Percentiles rank a stretch among this genome's conserved stretches.
phyloP scores from a whole-genome alignment of 192 early-diverging fungal species.

The Coemansia sp. region DNA sequence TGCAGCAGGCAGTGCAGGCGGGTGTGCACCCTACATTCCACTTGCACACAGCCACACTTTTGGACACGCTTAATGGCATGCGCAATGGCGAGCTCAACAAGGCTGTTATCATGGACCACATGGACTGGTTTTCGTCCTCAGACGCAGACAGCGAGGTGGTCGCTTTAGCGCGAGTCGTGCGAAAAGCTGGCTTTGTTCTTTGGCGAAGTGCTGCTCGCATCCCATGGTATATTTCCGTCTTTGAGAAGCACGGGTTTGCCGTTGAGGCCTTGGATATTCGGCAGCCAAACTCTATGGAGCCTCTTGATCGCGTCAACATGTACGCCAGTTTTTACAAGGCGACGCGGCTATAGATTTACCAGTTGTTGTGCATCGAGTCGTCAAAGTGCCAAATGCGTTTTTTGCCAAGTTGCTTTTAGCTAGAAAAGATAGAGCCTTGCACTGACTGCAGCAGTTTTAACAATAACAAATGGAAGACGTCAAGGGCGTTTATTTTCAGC shows the following conservation, averaged over 20 bases:
- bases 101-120: constrained; percentile 83
- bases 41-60: constrained; percentile 80
- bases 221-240: constrained; percentile 78
- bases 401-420: too few relatives aligned
- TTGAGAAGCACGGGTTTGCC: constrained; percentile 67
- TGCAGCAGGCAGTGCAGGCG: constrained; percentile 37
- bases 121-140: constrained; percentile 76
- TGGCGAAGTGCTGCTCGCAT: constrained; percentile 78
- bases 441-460: too few relatives aligned
- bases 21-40: constrained; percentile 53
- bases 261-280: constrained; percentile 69
- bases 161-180: constrained; percentile 60
- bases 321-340: constrained; percentile 70
- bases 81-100: constrained; percentile 65
- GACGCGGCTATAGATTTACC: constrained; percentile 32
- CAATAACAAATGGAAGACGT: too few relatives aligned
- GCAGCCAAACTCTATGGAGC: constrained; percentile 56
- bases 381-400: too few relatives aligned
- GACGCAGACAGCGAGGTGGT: constrained; percentile 70
- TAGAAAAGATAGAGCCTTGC: too few relatives aligned
- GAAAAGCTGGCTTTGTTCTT: constrained; percentile 65
- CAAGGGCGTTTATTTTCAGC: constrained; percentile 65
- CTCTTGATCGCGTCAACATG: constrained; percentile 84
- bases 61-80: constrained; percentile 61
- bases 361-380: background rate